Evolutionary conservation across 495 filamentous ascomycete genomes (phyloP).

Genomic region (Penicillium mononematosum): DNA sequence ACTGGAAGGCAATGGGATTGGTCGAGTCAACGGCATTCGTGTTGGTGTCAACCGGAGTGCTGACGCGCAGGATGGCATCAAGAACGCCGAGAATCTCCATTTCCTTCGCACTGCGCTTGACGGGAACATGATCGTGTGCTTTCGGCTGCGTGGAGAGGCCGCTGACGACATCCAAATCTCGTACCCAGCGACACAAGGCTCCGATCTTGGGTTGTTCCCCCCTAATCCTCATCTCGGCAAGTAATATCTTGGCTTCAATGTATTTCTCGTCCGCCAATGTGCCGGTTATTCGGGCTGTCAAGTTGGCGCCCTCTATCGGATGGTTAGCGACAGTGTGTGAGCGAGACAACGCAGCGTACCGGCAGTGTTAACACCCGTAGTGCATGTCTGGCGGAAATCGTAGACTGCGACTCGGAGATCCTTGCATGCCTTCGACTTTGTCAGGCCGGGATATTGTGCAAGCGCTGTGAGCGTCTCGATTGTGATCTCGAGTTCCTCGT

Average conservation of each 20-base stretch:
- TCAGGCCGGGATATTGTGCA: constrained; percentile 36
- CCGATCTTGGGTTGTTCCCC: constrained; percentile 41
- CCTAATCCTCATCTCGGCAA: constrained; percentile 40
- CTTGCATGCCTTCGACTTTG: constrained; percentile 42
- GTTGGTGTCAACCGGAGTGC: constrained; percentile 35
- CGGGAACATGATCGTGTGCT: constrained; percentile 15
- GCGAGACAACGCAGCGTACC: constrained; percentile 19
- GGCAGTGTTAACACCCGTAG: constrained; percentile 38
- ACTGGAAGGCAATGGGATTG: constrained; percentile 39
- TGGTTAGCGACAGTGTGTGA: constrained; percentile 13
- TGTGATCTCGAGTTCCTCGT: constrained; percentile 40
- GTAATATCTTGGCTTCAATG: constrained; percentile 35
- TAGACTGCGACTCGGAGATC: constrained; percentile 41
- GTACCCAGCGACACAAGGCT: constrained; percentile 42
- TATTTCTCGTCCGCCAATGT: constrained; percentile 38
- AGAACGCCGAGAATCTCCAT: constrained; percentile 34
- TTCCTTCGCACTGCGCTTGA: constrained; percentile 28
- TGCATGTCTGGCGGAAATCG: constrained; percentile 41
- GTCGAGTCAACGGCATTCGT: constrained; percentile 27
- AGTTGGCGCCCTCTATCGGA: constrained; percentile 35
- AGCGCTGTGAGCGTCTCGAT: constrained; percentile 39
- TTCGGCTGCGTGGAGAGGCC: constrained; percentile 38
- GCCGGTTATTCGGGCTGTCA: constrained; percentile 41
- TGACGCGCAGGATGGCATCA: constrained; percentile 39
- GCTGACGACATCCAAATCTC: constrained; percentile 42